Conservation (phyloP, 495 filamentous ascomycete genomes). For the Xanthoparmelia taractica region DNA sequence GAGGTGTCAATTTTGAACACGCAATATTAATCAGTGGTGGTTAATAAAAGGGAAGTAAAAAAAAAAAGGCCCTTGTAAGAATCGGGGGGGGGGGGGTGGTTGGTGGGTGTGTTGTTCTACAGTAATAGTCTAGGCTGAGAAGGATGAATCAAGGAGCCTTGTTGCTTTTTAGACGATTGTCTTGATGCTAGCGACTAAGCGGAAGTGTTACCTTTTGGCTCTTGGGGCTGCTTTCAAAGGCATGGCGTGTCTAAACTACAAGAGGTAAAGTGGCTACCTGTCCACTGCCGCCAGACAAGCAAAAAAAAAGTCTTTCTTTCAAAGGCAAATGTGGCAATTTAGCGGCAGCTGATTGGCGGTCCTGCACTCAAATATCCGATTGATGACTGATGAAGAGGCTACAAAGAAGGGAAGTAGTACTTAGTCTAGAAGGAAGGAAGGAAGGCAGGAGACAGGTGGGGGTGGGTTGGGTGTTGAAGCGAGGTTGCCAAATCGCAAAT, state of each 20-base stretch:
- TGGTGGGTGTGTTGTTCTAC: too few species aligned
- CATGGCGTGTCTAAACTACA: slow-evolving; percentile 10
- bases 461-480: slow-evolving; percentile 5
- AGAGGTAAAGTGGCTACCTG: slow-evolving; percentile 9
- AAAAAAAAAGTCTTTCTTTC: slow-evolving; percentile 3
- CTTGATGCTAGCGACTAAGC: slow-evolving; percentile 4
- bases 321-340: neutral
- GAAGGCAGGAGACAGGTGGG: slow-evolving; percentile 14
- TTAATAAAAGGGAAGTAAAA: neutral
- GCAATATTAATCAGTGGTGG: slow-evolving; percentile 11
- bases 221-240: slow-evolving; percentile 6
- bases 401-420: neutral
- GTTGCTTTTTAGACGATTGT: slow-evolving; percentile 15
- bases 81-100: slow-evolving; percentile 9
- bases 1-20: slow-evolving; percentile 1
- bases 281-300: slow-evolving; percentile 18
- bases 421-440: neutral
- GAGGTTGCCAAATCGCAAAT: slow-evolving; percentile 7
- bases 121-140: slow-evolving; percentile 5
- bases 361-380: neutral
- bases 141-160: slow-evolving; percentile 20
- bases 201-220: slow-evolving; percentile 6
- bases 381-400: neutral
- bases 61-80: slow-evolving; percentile 2
- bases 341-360: neutral